phyloP scores from a whole-genome alignment of 345 rosid genomes.

The Syzygium aromaticum region DNA sequence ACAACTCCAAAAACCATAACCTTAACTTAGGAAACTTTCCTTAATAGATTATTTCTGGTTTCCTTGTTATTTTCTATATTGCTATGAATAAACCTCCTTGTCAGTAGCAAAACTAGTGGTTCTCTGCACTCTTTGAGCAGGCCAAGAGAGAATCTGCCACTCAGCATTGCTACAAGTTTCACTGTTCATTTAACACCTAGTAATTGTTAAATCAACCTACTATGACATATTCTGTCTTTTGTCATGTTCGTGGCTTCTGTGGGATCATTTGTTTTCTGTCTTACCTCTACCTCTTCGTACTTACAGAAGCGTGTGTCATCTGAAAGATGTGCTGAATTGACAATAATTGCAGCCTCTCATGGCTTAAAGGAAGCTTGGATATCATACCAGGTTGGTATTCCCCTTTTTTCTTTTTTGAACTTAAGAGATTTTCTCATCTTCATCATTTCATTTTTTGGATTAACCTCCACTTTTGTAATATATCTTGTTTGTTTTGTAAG shows the following conservation, averaged over 20 bases:
- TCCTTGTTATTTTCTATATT: not conserved
- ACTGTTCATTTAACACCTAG: not conserved
- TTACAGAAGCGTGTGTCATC: conserved; percentile 76
- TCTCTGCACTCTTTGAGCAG: not conserved
- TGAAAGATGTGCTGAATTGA: conserved; percentile 78
- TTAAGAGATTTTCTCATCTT: not conserved
- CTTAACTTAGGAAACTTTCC: not conserved
- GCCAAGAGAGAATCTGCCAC: not conserved
- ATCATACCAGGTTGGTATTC: conserved; percentile 61
- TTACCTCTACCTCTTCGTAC: not conserved
- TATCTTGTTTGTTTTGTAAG: not conserved
- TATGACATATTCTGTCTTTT: not conserved
- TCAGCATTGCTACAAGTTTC: not conserved
- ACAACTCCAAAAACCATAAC: not conserved
- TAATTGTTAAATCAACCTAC: not conserved
- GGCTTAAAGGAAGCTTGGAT: conserved; percentile 94
- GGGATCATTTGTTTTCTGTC: not conserved
- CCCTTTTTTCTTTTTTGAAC: not conserved
- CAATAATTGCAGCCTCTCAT: conserved; percentile 72
- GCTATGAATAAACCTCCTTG: not conserved
- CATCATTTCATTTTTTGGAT: not conserved
- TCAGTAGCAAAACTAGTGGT: not conserved
- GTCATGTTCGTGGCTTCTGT: not conserved
- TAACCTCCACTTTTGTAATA: not conserved
- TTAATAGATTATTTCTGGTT: not conserved